Evolutionary conservation across 2,329 filamentous ascomycete species (phyloP).

Genomic region (Capronia americana): DNA sequence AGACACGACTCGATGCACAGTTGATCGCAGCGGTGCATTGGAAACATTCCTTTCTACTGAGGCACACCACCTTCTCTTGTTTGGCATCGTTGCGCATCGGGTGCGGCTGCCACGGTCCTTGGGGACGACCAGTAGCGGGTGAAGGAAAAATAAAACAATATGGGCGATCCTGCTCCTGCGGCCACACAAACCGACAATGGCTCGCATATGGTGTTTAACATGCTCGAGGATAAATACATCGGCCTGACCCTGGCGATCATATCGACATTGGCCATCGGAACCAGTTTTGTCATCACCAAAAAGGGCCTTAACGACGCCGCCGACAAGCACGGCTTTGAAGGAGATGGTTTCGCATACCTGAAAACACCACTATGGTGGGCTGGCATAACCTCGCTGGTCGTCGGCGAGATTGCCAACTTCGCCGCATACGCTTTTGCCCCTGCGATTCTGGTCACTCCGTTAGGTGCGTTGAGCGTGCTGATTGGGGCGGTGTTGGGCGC

Average conservation of each 20-base stretch:
- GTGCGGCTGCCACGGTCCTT: not conserved
- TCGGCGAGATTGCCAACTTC: conserved; percentile 96
- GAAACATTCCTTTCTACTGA: not conserved
- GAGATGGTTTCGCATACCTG: conserved; percentile 92
- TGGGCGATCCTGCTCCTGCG: conserved; percentile 10
- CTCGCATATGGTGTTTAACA: conserved; percentile 29
- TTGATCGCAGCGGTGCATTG: conserved; percentile 3
- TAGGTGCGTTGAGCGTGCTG: conserved; percentile 90
- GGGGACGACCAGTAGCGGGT: not conserved
- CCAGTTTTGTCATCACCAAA: conserved; percentile 98
- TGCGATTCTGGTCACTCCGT: conserved; percentile 94
- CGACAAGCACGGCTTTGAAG: conserved; percentile 92
- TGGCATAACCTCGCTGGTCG: conserved; percentile 85
- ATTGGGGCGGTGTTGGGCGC: conserved; percentile 94
- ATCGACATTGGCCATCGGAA: conserved; percentile 66
- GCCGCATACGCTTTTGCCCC: conserved; percentile 97
- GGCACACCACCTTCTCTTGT: not conserved
- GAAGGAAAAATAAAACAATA: not conserved
- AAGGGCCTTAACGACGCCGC: conserved; percentile 94
- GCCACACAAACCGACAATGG: conserved; percentile 9
- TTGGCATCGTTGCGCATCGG: not conserved
- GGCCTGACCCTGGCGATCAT: conserved; percentile 55
- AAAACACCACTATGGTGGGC: conserved; percentile 98
- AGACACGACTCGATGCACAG: not conserved
- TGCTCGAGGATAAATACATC: conserved; percentile 50